Conservation (phyloP, 78 protist genomes). For the Dictyostelium firmibasis region DNA sequence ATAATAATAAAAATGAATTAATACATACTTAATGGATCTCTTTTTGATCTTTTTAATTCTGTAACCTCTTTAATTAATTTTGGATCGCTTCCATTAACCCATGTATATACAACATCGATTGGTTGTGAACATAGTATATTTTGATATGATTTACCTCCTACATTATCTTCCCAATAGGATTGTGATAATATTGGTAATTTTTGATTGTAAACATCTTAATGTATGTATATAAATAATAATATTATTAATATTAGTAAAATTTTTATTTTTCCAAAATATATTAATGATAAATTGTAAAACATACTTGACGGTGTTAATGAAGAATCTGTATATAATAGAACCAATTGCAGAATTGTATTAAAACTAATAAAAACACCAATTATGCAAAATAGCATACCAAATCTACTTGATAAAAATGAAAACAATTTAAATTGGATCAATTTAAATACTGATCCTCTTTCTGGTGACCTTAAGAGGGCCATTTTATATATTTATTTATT, state of each 20-base stretch:
- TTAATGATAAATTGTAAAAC: not conserved
- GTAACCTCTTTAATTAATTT: constrained; percentile 31
- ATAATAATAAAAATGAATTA: not conserved
- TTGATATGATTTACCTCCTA: constrained; percentile 41
- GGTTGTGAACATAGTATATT: constrained; percentile 62
- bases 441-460: not conserved
- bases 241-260: too few relatives aligned
- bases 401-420: constrained; percentile 66
- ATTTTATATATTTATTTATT: too few relatives aligned
- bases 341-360: constrained; percentile 59
- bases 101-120: constrained; percentile 97
- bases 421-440: constrained; percentile 58
- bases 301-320: not conserved
- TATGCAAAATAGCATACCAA: constrained; percentile 69
- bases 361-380: constrained; percentile 65
- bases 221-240: not conserved
- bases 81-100: constrained; percentile 98
- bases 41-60: constrained; percentile 21
- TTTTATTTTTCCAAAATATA: not conserved
- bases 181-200: not conserved
- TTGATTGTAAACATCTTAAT: not conserved
- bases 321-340: not conserved
- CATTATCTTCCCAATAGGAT: constrained; percentile 33
- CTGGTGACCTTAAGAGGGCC: not conserved
- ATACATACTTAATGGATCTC: constrained; percentile 51